Conservation (phyloP, 2,329 filamentous ascomycete genomes). For the Fusarium sp. region DNA sequence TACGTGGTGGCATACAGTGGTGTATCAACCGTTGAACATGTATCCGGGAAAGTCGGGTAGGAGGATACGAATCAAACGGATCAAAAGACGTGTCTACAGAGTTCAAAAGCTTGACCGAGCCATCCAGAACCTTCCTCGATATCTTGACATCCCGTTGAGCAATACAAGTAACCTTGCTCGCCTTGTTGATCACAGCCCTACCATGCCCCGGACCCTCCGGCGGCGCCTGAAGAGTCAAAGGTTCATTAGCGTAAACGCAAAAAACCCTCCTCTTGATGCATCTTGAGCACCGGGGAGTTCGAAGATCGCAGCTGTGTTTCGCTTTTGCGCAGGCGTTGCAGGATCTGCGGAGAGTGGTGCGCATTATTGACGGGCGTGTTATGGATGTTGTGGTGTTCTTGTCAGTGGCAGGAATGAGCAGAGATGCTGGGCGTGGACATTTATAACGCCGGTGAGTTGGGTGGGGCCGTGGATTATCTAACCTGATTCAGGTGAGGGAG, state of each 20-base stretch:
- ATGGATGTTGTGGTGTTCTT: background rate
- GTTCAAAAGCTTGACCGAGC: constrained; percentile 31
- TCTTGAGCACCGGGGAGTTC: constrained; percentile 65
- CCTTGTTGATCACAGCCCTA: background rate
- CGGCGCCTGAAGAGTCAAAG: constrained; percentile 50
- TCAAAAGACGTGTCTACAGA: constrained; percentile 57
- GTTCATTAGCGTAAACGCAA: constrained; percentile 68
- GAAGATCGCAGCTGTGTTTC: constrained; percentile 68
- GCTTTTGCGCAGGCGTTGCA: constrained; percentile 67
- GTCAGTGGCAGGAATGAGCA: background rate
- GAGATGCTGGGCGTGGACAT: background rate
- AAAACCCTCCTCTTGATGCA: constrained; percentile 61
- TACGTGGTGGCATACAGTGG: constrained; percentile 57
- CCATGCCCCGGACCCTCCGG: constrained; percentile 20
- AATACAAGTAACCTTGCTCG: background rate
- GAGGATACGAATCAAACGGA: constrained; percentile 69
- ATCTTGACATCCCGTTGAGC: background rate
- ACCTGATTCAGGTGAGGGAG: background rate
- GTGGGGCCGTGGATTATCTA: constrained; percentile 1
- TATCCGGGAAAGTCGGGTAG: constrained; percentile 61
- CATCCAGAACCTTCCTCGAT: background rate
- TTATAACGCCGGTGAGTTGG: background rate
- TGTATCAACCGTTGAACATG: constrained; percentile 68
- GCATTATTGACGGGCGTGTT: constrained; percentile 54
- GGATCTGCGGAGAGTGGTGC: constrained; percentile 67